phyloP scores from a whole-genome alignment of 176 grass and related monocot genomes.

The Phyllostachys edulis region DNA sequence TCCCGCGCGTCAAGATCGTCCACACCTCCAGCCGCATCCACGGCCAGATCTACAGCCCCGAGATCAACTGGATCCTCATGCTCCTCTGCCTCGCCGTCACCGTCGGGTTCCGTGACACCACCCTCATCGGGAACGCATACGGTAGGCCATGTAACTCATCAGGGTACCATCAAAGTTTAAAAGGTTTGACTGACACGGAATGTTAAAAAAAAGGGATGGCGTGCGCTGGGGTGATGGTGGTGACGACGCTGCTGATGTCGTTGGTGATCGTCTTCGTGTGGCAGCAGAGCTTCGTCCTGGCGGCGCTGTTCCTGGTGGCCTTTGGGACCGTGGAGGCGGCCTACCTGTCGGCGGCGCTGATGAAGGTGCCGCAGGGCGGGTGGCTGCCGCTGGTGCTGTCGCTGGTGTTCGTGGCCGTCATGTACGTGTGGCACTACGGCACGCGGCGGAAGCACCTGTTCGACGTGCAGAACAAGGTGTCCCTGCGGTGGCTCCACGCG shows the following conservation, averaged over 20 bases:
- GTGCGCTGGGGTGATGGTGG: conserved; percentile 56
- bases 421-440: conserved; percentile 84
- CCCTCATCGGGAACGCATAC: conserved; percentile 66
- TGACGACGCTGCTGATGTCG: conserved; percentile 63
- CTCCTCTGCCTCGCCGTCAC: conserved; percentile 48
- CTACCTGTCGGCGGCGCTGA: conserved; percentile 54
- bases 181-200: too few relatives aligned
- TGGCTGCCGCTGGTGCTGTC: conserved; percentile 62
- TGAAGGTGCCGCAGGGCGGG: conserved; percentile 68
- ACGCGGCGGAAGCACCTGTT: conserved; percentile 42
- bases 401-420: conserved; percentile 49
- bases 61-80: conserved; percentile 78
- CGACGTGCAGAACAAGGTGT: conserved; percentile 75
- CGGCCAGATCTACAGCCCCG: conserved; percentile 75
- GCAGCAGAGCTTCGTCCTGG: conserved; percentile 40
- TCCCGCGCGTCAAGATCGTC: conserved; percentile 71
- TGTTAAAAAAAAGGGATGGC: conserved; percentile 38
- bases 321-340: conserved; percentile 49
- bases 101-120: conserved; percentile 56
- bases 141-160: not conserved
- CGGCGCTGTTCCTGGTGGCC: conserved; percentile 41
- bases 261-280: conserved; percentile 68
- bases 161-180: too few relatives aligned
- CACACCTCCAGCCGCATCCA: conserved; percentile 62
- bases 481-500: conserved; percentile 61